Conservation (phyloP, 108 stramenopile species). For the Stephanodiscus minutulus region DNA sequence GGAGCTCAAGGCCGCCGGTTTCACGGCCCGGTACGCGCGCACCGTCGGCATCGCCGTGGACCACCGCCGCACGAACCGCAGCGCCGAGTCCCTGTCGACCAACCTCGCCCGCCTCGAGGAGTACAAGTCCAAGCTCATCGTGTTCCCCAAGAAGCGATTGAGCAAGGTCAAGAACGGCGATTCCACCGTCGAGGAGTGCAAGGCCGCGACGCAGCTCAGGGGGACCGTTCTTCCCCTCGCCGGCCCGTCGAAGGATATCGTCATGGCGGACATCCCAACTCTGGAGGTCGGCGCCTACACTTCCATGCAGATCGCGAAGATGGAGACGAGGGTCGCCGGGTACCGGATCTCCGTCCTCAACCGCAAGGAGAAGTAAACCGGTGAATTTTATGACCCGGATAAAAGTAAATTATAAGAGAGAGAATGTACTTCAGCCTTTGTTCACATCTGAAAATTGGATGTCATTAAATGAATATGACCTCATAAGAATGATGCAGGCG, state of each 20-base stretch:
- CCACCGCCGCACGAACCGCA: conserved; percentile 90
- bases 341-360: conserved; percentile 71
- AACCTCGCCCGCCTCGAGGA: conserved; percentile 96
- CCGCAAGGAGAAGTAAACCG: conserved; percentile 83
- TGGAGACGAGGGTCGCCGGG: conserved; percentile 86
- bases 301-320: conserved; percentile 75
- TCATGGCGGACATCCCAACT: conserved; percentile 83
- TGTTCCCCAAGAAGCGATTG: conserved; percentile 83
- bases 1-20: conserved; percentile 95
- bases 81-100: conserved; percentile 73
- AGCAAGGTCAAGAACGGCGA: conserved; percentile 84
- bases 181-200: conserved; percentile 64
- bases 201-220: conserved; percentile 64
- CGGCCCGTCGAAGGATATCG: conserved; percentile 65
- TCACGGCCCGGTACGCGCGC: conserved; percentile 83
- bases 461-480: no score
- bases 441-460: no score
- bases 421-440: not conserved
- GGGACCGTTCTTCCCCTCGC: conserved; percentile 83
- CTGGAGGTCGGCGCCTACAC: conserved; percentile 80
- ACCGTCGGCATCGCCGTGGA: conserved; percentile 98
- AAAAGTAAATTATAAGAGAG: conserved; percentile 9
- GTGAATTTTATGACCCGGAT: conserved; percentile 17
- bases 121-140: conserved; percentile 94
- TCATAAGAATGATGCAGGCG: no score